Evolutionary conservation across 495 filamentous ascomycete genomes (phyloP), one percentile per base, ranked within the genome.

Genomic region (Hyaloscypha hepaticicola): DNA sequence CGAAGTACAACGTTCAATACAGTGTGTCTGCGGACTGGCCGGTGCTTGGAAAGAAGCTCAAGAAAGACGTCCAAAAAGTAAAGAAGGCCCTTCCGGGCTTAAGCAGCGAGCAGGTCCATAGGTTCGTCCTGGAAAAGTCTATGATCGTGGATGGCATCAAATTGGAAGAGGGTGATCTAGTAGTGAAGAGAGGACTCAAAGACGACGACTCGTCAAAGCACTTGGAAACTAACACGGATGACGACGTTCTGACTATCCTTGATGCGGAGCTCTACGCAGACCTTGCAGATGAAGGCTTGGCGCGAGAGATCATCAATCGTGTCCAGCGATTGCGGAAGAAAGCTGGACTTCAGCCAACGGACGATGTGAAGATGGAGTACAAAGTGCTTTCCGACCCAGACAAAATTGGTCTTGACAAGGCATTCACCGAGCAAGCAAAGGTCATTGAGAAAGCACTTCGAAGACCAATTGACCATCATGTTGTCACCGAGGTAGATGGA

Each of bases 31-130:
- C 92, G 9, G 95, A 99, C 76, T 97, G 93, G 91, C 89, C 94
- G 1, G 91, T 88, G 0, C 83, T 99, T 38, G 95, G 95, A 64
- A 96, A 97, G 85, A 98, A 97, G 78, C 82, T 98, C 59, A 96
- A 91, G 83, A 97, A 96, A 78, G 95, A 94, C 70, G 90, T 88
- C 57, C 86, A 87, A 67, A 92, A 86, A 75, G 92, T 98, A 60
- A 93, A 93, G 79, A 96, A 95, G 74, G 93, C 91, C 21, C 79
- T 99, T 49, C 93, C 94, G 22, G 79, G 76, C 52, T 78, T 99
- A 53, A 90, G 84, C 24, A 93, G 88, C 63, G 84, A 91, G 16
- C 82, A 97, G 66, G 92, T 96, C 25, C 74, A 74, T 60, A 58
- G 79, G 55, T 98, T 91, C 70, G 79, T 93, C 38, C 71, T 83